These are phyloP conservation scores for Coffea eugenioides DNA, from an alignment of 257 asterid species.

Conservation along the genomic window DNA sequence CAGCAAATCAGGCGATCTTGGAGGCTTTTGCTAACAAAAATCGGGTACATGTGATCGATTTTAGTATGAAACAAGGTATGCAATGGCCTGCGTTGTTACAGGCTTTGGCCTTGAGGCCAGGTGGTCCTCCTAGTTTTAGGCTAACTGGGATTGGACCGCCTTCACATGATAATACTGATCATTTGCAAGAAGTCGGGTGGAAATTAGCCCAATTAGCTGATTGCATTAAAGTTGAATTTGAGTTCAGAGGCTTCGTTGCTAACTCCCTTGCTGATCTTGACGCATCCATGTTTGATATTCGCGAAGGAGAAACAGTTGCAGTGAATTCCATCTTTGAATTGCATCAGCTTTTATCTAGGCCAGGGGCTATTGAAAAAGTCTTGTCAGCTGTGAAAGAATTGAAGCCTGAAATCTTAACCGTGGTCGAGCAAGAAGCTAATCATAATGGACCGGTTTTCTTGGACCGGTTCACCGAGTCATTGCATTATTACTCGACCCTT, in stretches of 20 bases:
- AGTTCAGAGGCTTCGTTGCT: slow-evolving; percentile 68
- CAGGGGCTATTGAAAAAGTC: slow-evolving; percentile 63
- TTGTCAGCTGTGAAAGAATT: slow-evolving; percentile 50
- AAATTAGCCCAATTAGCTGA: slow-evolving; percentile 69
- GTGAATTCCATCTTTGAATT: slow-evolving; percentile 84
- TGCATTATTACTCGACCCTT: slow-evolving; percentile 83
- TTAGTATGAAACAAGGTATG: slow-evolving; percentile 90
- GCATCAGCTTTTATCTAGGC: slow-evolving; percentile 66
- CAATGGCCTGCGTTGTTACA: slow-evolving; percentile 94
- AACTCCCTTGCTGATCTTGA: slow-evolving; percentile 71
- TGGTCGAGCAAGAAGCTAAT: slow-evolving; percentile 89
- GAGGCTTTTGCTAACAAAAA: slow-evolving; percentile 68
- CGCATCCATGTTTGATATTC: slow-evolving; percentile 63
- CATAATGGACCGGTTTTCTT: slow-evolving; percentile 68
- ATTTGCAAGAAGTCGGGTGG: slow-evolving; percentile 76
- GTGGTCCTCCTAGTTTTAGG: slow-evolving; percentile 85
- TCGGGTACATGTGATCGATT: slow-evolving; percentile 77
- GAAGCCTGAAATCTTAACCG: slow-evolving; percentile 69
- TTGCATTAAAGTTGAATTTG: slow-evolving; percentile 63
- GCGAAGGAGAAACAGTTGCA: slow-evolving; percentile 68
- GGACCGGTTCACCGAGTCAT: slow-evolving; percentile 79
- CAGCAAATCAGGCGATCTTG: slow-evolving; percentile 89
- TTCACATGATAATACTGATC: slow-evolving; percentile 60
- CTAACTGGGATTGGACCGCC: slow-evolving; percentile 86
- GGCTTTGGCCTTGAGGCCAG: slow-evolving; percentile 75